Evolutionary conservation across 225 moss, liverwort and hornwort genomes (phyloP), one percentile per base, ranked within the genome.

Genomic region (Straminergon stramineum): DNA sequence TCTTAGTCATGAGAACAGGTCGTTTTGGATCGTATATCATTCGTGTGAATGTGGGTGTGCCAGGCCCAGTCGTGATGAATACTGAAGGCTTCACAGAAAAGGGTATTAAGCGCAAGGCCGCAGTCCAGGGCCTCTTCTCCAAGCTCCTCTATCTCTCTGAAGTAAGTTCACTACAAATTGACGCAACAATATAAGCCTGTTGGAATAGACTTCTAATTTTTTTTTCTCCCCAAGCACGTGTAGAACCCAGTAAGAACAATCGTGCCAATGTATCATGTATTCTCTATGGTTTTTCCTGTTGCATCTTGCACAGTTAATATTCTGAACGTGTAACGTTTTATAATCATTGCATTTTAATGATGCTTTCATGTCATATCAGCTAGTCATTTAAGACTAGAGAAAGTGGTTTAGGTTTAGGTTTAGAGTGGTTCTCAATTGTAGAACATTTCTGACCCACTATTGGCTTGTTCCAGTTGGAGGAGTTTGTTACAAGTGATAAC

Each of bases 71-170:
- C 53, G 94, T 99, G 85, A 96, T 97, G 93, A 95, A 97, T 81
- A 97, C 97, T 27, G 95, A 94, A 86, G 99, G 99, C 63, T 97
- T 99, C 90, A 99, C 99, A 27, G 99, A 97, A 87, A 99, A 95
- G 92, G 99, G 99, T 52, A 89, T 99, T 39, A 95, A 99, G 93
- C 95, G 99, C 88, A 99, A 99, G 94, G 97, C 95, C 66, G 93
- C 99, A 86, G 99, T 99, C 30, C 99, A 99, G 91, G 97, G 93
- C 53, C 94, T 99, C 78, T 99, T 99, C 87, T 95, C 95, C 92
- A 99, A 99, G 90, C 94, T 99, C 88, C 95, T 99, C 71, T 99
- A 99, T 87, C 91, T 99, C 28, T 95, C 99, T 84, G 99, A 99
- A 92, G 97, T 96, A 76, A 88, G 91, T 92, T 87, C 51, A 35